Evolutionary conservation across 129 eudicot genomes (phyloP).

Genomic region (Flaveria trinervia): DNA sequence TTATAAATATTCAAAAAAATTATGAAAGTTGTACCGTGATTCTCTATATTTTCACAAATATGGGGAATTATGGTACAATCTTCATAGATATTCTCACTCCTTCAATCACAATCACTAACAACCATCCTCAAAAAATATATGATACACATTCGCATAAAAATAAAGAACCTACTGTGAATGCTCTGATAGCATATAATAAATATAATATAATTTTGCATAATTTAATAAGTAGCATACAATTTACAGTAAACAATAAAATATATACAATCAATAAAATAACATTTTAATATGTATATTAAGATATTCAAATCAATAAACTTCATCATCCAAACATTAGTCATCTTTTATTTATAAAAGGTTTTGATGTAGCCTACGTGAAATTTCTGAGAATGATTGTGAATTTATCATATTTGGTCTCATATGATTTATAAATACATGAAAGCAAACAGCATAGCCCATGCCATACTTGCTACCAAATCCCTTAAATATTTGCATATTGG

Average conservation of each 20-base stretch:
- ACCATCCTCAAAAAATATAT: too few relatives aligned
- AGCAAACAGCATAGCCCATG: constrained; percentile 23
- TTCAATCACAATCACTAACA: too few relatives aligned
- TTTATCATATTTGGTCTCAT: not conserved
- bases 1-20: too few relatives aligned
- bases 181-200: not conserved
- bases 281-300: not conserved
- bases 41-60: too few relatives aligned
- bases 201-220: not conserved
- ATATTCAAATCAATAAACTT: not conserved
- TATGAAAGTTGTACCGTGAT: too few relatives aligned
- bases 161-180: too few relatives aligned
- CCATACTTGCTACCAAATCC: constrained; percentile 8
- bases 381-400: constrained; percentile 2
- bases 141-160: too few relatives aligned
- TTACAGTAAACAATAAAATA: not conserved
- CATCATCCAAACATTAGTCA: not conserved
- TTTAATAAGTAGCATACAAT: not conserved
- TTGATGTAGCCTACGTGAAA: not conserved
- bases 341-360: too few relatives aligned
- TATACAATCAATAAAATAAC: not conserved
- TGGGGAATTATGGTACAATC: too few relatives aligned
- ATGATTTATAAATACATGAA: not conserved
- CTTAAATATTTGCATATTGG: not conserved
- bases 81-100: too few relatives aligned